A percentile compares a stretch with the other conserved stretches of the same genome.
These are phyloP conservation scores for Pulveroboletus sp. DNA, from an alignment of 768 basidiomycete species.

Conservation along the genomic window DNA sequence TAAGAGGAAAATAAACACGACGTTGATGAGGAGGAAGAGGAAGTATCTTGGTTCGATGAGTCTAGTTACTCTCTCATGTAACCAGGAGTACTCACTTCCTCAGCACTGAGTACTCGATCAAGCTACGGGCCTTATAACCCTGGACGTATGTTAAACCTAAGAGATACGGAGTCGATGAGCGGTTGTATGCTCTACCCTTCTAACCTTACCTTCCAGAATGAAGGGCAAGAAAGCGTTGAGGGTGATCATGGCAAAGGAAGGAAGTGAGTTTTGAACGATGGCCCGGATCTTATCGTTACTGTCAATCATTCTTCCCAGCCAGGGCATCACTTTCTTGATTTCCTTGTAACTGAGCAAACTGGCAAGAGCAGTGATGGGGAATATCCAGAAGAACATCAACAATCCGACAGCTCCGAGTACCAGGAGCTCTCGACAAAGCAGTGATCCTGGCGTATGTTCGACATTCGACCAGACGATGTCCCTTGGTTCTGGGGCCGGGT, in stretches of 20 bases:
- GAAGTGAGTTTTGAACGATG: slow-evolving; percentile 91
- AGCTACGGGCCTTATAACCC: slow-evolving; percentile 84
- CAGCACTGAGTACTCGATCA: slow-evolving; percentile 89
- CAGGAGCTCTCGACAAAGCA: slow-evolving; percentile 63
- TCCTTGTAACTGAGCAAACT: slow-evolving; percentile 87
- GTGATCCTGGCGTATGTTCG: slow-evolving; percentile 52
- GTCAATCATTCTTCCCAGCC: slow-evolving; percentile 83
- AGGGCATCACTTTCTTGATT: slow-evolving; percentile 85
- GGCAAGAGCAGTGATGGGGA: slow-evolving; percentile 86
- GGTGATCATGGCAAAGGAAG: slow-evolving; percentile 83
- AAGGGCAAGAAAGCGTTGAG: slow-evolving; percentile 89
- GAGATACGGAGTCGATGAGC: slow-evolving; percentile 27
- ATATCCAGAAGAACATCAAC: slow-evolving; percentile 86
- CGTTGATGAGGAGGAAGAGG: slow-evolving; percentile 85
- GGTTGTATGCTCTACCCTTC: not conserved
- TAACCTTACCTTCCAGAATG: slow-evolving; percentile 68
- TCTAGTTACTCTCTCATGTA: not conserved
- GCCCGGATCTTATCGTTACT: slow-evolving; percentile 74
- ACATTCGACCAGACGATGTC: slow-evolving; percentile 96
- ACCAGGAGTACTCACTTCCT: slow-evolving; percentile 61
- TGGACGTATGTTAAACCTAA: slow-evolving; percentile 75
- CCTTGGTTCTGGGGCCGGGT: slow-evolving; percentile 85
- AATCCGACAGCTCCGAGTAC: slow-evolving; percentile 66
- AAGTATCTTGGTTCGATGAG: slow-evolving; percentile 64
- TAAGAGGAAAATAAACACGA: slow-evolving; percentile 90